Percentiles rank a stretch among this genome's conserved stretches.
phyloP scores from a whole-genome alignment of 257 asterid species.

The Knoxia roxburghii region DNA sequence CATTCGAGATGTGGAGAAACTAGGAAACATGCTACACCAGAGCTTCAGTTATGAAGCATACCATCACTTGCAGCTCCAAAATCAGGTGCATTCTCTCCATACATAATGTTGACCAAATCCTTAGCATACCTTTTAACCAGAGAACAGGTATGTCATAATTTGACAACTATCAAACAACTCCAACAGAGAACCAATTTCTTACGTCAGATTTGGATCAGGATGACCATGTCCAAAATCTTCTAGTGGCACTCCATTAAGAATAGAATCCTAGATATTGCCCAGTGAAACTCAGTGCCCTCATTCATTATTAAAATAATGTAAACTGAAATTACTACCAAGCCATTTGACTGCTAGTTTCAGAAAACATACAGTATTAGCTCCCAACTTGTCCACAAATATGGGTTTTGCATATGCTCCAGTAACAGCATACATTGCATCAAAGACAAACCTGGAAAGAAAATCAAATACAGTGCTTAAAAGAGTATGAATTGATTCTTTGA shows the following conservation, averaged over 20 bases:
- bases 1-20: not conserved
- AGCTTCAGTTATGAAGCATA: conserved; percentile 19
- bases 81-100: conserved; percentile 79
- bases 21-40: not conserved
- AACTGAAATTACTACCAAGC: conserved; percentile 5
- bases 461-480: conserved; percentile 4
- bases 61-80: conserved; percentile 99
- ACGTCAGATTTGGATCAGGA: conserved; percentile 99
- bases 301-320: conserved; percentile 8
- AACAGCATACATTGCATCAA: conserved; percentile 99
- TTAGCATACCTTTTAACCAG: conserved; percentile 66
- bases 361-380: conserved; percentile 68
- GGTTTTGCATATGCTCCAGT: conserved; percentile 98
- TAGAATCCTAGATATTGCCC: conserved; percentile 50
- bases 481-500: not conserved
- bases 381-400: conserved; percentile 87
- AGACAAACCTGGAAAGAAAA: conserved; percentile 58
- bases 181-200: conserved; percentile 30
- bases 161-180: conserved; percentile 8
- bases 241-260: conserved; percentile 78
- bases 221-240: conserved; percentile 99
- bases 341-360: conserved; percentile 1
- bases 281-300: conserved; percentile 7
- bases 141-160: conserved; percentile 21
- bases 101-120: conserved; percentile 84